Conservation (phyloP, 768 basidiomycete species). For the Lepiota subincarnata region DNA sequence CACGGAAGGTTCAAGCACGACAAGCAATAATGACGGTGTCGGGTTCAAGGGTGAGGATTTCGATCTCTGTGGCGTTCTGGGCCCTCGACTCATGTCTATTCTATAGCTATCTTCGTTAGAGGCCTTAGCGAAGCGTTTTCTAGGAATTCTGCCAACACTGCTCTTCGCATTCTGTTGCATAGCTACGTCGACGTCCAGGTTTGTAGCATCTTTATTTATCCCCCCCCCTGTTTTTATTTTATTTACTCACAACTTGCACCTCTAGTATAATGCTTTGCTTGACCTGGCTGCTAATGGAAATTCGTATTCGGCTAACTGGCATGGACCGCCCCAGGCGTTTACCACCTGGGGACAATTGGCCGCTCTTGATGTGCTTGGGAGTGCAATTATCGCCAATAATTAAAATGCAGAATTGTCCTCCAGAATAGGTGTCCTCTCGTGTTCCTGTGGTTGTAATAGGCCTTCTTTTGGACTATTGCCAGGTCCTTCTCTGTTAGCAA, state of each 20-base stretch:
- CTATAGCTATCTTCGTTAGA: constrained; percentile 38
- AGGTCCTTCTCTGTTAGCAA: too few relatives aligned
- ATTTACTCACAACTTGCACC: constrained; percentile 1
- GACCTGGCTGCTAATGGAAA: constrained; percentile 41
- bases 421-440: background rate
- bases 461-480: too few relatives aligned
- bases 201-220: constrained; percentile 8
- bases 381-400: constrained; percentile 32
- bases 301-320: constrained; percentile 44
- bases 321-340: constrained; percentile 40
- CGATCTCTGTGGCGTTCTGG: too few relatives aligned
- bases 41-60: constrained; percentile 44
- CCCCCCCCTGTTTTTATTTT: background rate
- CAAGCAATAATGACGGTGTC: constrained; percentile 39
- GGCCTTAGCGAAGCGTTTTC: constrained; percentile 43
- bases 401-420: constrained; percentile 11
- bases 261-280: constrained; percentile 45
- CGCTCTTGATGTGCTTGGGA: constrained; percentile 39
- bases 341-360: constrained; percentile 50
- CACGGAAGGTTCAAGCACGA: constrained; percentile 43
- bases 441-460: background rate
- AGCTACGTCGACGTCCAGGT: constrained; percentile 53
- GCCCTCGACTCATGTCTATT: background rate
- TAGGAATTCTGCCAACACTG: constrained; percentile 31
- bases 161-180: constrained; percentile 37